Conservation (phyloP, 176 grass and related monocot species). For the Carex cristatella region DNA sequence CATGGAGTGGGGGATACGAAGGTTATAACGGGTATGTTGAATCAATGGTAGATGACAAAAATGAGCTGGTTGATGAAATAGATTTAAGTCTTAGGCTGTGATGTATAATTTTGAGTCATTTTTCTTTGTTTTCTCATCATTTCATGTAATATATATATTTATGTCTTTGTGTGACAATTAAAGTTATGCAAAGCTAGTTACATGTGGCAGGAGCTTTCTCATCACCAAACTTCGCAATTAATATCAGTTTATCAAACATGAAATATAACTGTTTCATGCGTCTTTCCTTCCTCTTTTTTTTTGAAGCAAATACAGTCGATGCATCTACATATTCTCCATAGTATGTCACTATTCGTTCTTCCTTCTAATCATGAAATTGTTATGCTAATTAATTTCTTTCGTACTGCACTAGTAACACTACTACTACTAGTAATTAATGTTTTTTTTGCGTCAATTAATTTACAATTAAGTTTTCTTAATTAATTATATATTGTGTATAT, state of each 20-base stretch:
- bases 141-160: background rate
- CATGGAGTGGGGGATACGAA: background rate
- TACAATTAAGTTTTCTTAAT: background rate
- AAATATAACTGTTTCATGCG: background rate
- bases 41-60: conserved; percentile 15
- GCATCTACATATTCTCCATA: background rate
- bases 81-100: conserved; percentile 29
- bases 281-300: background rate
- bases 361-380: background rate
- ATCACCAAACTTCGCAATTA: background rate
- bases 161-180: background rate
- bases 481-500: background rate
- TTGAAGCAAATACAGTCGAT: background rate
- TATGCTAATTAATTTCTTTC: background rate
- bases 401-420: background rate
- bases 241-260: background rate
- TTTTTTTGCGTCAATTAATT: background rate
- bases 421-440: background rate
- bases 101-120: conserved; percentile 14
- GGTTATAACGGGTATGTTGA: conserved; percentile 20
- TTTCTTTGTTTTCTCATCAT: conserved; percentile 13
- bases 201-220: background rate
- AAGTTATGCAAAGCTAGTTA: background rate
- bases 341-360: background rate
- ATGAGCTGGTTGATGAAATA: conserved; percentile 7